phyloP scores from a whole-genome alignment of 805 yeast species.

The Starmerella sp. region DNA sequence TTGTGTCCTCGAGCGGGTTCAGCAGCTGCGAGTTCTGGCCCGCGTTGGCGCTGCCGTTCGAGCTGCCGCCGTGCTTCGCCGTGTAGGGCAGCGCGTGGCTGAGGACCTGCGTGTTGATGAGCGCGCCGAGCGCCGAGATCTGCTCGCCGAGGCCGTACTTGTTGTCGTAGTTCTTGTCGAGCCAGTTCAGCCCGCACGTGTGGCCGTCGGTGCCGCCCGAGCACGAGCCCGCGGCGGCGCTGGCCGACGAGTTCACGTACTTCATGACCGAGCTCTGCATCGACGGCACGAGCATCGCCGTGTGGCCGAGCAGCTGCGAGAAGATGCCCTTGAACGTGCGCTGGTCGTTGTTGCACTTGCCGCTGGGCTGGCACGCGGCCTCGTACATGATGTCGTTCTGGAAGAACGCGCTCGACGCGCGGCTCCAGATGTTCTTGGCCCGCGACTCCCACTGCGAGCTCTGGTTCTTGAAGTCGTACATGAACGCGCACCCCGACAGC shows the following conservation, averaged over 20 bases:
- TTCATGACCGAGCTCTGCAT: constrained; percentile 38
- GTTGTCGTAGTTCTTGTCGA: constrained; percentile 48
- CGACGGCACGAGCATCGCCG: constrained; percentile 50
- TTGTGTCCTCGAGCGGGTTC: constrained; percentile 20
- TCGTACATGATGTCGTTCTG: constrained; percentile 53
- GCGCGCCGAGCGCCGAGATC: constrained; percentile 60
- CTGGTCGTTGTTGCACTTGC: constrained; percentile 59
- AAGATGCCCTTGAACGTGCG: constrained; percentile 63
- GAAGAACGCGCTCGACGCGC: constrained; percentile 37
- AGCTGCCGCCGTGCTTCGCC: constrained; percentile 54
- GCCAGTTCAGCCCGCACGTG: constrained; percentile 76
- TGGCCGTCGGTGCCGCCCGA: constrained; percentile 70
- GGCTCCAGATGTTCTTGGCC: constrained; percentile 37
- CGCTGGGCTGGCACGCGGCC: constrained; percentile 51
- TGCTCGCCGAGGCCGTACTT: constrained; percentile 76
- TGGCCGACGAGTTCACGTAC: constrained; percentile 42
- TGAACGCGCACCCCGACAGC: constrained; percentile 56
- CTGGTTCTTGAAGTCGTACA: constrained; percentile 52
- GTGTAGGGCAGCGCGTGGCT: constrained; percentile 48
- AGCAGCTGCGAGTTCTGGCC: constrained; percentile 36
- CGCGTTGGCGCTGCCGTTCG: constrained; percentile 55
- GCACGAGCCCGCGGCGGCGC: constrained; percentile 68
- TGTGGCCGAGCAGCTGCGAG: constrained; percentile 51
- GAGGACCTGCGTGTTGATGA: constrained; percentile 37
- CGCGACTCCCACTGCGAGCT: constrained; percentile 46